Evolutionary conservation across 768 basidiomycete species (phyloP).

Genomic region (Butyriboletus loyo): DNA sequence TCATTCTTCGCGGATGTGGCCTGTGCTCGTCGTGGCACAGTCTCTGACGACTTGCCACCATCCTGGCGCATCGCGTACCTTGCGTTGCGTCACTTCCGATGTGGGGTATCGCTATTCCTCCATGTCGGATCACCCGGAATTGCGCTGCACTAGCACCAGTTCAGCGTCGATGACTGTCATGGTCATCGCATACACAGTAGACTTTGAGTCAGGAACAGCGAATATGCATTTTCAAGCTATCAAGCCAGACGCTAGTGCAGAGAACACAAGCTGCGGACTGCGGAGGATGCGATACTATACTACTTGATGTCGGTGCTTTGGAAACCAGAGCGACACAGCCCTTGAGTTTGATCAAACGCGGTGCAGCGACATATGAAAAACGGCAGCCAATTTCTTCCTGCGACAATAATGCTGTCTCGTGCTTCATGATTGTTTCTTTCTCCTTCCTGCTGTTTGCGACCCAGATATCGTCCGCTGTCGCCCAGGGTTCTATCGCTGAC

Average conservation of each 20-base stretch:
- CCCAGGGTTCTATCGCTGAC: slow-evolving; percentile 34
- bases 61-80: neutral
- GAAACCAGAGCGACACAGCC: slow-evolving; percentile 5
- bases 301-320: neutral
- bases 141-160: neutral
- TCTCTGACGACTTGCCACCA: neutral
- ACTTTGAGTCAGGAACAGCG: neutral
- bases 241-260: no score
- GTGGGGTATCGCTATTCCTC: neutral
- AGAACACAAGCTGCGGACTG: no score
- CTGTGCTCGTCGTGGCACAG: neutral
- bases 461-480: neutral
- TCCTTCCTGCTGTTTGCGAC: neutral
- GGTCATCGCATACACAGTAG: neutral
- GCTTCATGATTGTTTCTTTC: slow-evolving; percentile 1
- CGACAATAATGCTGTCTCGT: slow-evolving; percentile 7
- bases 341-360: slow-evolving; percentile 10
- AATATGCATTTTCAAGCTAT: no score
- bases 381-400: neutral
- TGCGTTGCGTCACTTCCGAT: neutral
- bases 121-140: neutral
- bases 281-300: no score
- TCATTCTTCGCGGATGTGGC: neutral
- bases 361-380: slow-evolving; percentile 4
- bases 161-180: neutral